These are phyloP conservation scores for Colletotrichum theobromicola DNA, from an alignment of 2,329 filamentous ascomycete genomes.

Conservation along the genomic window DNA sequence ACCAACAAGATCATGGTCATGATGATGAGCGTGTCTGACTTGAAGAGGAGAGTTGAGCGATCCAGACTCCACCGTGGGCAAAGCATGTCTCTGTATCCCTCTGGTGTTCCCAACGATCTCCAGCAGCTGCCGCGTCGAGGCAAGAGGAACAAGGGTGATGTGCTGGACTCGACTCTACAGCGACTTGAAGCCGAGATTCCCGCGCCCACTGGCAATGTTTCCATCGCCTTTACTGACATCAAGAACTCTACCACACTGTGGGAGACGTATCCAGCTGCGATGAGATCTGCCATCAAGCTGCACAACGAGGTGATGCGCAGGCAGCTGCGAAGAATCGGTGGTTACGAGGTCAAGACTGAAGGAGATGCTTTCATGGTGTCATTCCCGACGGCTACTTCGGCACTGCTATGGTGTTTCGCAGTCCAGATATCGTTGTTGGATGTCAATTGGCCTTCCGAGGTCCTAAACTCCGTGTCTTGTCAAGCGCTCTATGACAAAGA, in stretches of 20 bases:
- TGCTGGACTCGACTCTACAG: conserved; percentile 86
- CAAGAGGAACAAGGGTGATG: conserved; percentile 66
- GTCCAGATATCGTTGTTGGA: conserved; percentile 89
- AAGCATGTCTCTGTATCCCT: conserved; percentile 85
- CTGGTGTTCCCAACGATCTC: conserved; percentile 73
- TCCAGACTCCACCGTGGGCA: conserved; percentile 76
- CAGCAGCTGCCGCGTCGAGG: conserved; percentile 68
- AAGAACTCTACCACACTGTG: conserved; percentile 96
- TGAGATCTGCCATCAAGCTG: conserved; percentile 95
- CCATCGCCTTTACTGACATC: conserved; percentile 98
- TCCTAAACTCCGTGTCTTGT: conserved; percentile 84
- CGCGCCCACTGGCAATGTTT: conserved; percentile 87
- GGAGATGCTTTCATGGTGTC: conserved; percentile 99
- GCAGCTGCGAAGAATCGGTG: conserved; percentile 90
- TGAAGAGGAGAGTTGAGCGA: conserved; percentile 82
- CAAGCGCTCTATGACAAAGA: conserved; percentile 84
- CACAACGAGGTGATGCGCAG: conserved; percentile 97
- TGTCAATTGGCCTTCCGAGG: conserved; percentile 91
- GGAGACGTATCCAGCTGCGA: conserved; percentile 94
- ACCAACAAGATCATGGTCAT: conserved; percentile 98
- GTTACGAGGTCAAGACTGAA: conserved; percentile 99
- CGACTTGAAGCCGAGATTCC: conserved; percentile 90
- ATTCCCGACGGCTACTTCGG: conserved; percentile 94
- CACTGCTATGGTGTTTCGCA: conserved; percentile 94
- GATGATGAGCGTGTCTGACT: conserved; percentile 91